Evolutionary conservation across 352 stramenopile species (phyloP), one percentile per base, ranked within the genome.

Genomic region (Globisporangium alternatum): DNA sequence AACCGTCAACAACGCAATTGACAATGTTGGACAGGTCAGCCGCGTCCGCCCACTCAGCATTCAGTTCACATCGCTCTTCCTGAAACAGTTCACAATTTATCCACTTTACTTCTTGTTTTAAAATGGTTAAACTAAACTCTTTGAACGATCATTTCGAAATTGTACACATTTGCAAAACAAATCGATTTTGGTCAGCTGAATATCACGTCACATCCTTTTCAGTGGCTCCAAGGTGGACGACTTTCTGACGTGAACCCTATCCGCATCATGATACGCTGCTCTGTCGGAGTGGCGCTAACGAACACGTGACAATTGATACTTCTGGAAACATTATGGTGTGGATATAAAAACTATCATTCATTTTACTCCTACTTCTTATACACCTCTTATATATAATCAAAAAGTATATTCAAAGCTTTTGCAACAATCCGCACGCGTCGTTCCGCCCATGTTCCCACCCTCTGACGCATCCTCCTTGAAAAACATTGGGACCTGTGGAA

Each of bases 361-460:
- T 28, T 28, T 28, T 2, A 28, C 2, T 28, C 25, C 25, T 28
- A 2, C 25, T 28, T 39, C 7, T 17, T 41, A 41, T 41, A 41
- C 4, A 41, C 35, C 12, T 4, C 1, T 15, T 1, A 41, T 2
- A 41, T 3, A 17, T 41, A 5, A 41, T 19, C 12, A 41, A 15
- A 3, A 0, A 17, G 2, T 41, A 0, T 41, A 12, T 15, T 41
- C 35, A 12, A 4, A 41, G 15, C 17, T 9, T 5, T 41, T 1
- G 35, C 10, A 9, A 15, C 12, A 41, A 9, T n/a, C 3, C 15
- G 39, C 39, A 45, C 39, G 3, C 33, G 1, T 41, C 19, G 53
- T 59, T 59, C 31, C 33, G 22, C 53, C n/a, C 53, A 31, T 59
- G 53, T 59, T 59, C 53, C 52, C 54, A 48, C 54, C 35, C 33